Evolutionary conservation across 306 rosid genomes (phyloP).

Genomic region (Glycine soja): DNA sequence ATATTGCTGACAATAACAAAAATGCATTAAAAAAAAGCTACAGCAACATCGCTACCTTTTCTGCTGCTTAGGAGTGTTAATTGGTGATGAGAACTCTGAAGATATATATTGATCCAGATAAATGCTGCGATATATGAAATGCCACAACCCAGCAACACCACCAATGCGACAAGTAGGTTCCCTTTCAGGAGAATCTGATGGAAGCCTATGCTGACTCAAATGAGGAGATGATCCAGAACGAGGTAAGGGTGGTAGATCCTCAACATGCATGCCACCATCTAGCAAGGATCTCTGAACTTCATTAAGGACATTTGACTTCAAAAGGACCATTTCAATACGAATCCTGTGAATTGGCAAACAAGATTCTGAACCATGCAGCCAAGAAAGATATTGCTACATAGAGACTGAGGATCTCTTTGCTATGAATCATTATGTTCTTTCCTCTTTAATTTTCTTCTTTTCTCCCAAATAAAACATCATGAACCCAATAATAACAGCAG

Average conservation of each 20-base stretch:
- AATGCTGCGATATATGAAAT: constrained; percentile 92
- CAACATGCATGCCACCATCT: constrained; percentile 93
- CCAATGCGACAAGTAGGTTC: constrained; percentile 67
- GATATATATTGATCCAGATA: constrained; percentile 94
- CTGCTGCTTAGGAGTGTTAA: constrained; percentile 74
- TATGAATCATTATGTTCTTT: constrained; percentile 26
- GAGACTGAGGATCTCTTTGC: constrained; percentile 22
- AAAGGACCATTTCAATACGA: constrained; percentile 80
- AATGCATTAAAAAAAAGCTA: background rate
- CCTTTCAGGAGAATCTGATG: constrained; percentile 73
- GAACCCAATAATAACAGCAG: constrained; percentile 32
- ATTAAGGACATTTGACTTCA: constrained; percentile 84
- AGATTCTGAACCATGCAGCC: constrained; percentile 38
- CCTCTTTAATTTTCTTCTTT: background rate
- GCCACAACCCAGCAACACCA: constrained; percentile 92
- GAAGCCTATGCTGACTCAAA: constrained; percentile 65
- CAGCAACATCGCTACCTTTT: constrained; percentile 65
- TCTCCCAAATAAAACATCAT: background rate
- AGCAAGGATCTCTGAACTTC: constrained; percentile 90
- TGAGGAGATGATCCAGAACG: constrained; percentile 66
- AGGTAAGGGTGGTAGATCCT: constrained; percentile 78
- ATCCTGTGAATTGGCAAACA: constrained; percentile 67
- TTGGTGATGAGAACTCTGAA: constrained; percentile 85
- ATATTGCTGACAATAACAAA: constrained; percentile 30
- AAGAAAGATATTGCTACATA: constrained; percentile 25